phyloP scores from a whole-genome alignment of 2,329 filamentous ascomycete species.

The Berkeleyomyces basicola region DNA sequence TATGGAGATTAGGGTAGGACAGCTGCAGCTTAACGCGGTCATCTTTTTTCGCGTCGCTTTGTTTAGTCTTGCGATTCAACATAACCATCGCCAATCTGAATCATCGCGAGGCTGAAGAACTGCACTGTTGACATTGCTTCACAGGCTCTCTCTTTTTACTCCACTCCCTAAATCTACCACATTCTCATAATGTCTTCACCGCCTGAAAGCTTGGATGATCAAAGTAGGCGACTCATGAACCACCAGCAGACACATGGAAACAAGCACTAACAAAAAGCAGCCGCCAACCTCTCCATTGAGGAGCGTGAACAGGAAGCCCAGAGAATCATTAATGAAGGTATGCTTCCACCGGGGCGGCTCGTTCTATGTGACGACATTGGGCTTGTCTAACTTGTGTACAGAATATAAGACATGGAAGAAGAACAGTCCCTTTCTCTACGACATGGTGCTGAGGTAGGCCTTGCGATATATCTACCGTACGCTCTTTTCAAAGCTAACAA shows the following conservation, averaged over 20 bases:
- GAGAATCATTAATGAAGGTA: constrained; percentile 87
- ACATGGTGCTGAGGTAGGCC: constrained; percentile 70
- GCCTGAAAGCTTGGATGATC: constrained; percentile 10
- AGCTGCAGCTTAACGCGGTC: not conserved
- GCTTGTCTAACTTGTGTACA: constrained; percentile 21
- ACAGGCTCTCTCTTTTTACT: not conserved
- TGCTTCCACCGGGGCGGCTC: not conserved
- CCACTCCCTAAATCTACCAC: not conserved
- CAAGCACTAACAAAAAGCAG: constrained; percentile 13
- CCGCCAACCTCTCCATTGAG: constrained; percentile 30
- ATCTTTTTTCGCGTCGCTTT: not conserved
- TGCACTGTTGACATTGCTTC: not conserved
- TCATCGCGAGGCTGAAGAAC: not conserved
- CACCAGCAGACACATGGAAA: not conserved
- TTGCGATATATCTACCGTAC: not conserved
- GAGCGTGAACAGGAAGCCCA: constrained; percentile 60
- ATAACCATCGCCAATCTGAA: not conserved
- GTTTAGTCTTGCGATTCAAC: not conserved
- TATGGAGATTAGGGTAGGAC: not conserved
- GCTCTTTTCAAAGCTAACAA: not conserved
- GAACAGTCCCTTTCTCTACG: constrained; percentile 95
- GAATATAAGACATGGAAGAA: constrained; percentile 99
- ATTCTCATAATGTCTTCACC: constrained; percentile 1
- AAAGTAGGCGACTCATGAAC: constrained; percentile 2
- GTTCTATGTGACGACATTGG: not conserved